Conservation (phyloP, 2,329 filamentous ascomycete species). For the Colletotrichum endophyticum region DNA sequence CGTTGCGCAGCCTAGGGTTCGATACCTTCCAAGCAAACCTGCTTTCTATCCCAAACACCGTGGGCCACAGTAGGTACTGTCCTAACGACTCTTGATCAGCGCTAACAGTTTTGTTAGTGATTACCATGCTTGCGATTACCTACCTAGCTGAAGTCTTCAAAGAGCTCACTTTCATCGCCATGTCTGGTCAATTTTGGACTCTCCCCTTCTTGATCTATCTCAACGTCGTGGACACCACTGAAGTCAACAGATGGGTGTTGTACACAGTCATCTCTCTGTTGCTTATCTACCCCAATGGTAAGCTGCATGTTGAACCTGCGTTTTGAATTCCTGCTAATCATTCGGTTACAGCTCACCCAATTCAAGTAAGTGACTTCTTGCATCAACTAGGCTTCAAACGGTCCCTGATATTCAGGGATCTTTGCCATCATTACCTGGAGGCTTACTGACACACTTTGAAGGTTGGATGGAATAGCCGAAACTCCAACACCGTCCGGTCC, state of each 20-base stretch:
- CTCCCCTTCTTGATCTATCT: constrained; percentile 61
- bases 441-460: background rate
- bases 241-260: constrained; percentile 36
- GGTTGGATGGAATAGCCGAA: constrained; percentile 54
- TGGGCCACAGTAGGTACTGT: constrained; percentile 29
- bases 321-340: constrained; percentile 24
- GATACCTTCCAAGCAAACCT: constrained; percentile 67
- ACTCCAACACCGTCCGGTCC: constrained; percentile 65
- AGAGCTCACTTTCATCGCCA: constrained; percentile 52
- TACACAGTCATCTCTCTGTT: constrained; percentile 38
- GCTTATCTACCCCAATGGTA: constrained; percentile 36
- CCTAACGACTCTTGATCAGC: background rate
- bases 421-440: too few relatives aligned
- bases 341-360: constrained; percentile 41
- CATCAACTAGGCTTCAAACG: rapidly evolving
- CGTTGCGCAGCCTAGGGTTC: constrained; percentile 62
- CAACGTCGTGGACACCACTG: constrained; percentile 37
- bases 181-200: constrained; percentile 60
- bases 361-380: constrained; percentile 30
- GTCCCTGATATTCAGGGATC: rapidly evolving
- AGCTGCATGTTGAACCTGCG: background rate
- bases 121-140: constrained; percentile 48
- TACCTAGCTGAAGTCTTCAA: constrained; percentile 50
- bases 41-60: constrained; percentile 61
- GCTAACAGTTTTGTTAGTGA: constrained; percentile 32